phyloP scores from a whole-genome alignment of 78 protist species.

The Chrysochromulina parva region DNA sequence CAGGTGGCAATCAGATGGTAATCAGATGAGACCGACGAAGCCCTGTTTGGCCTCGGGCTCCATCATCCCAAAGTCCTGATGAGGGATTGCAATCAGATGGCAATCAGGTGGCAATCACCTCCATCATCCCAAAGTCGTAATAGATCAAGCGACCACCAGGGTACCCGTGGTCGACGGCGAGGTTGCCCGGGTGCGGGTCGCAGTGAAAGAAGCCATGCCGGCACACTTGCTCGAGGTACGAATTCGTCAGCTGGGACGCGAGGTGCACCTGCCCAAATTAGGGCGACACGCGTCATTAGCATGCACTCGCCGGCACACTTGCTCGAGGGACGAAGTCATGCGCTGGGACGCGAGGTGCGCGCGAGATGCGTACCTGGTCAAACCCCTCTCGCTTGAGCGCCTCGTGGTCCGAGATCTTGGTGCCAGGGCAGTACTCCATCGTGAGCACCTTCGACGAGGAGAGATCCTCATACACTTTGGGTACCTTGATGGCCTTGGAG shows the following conservation, averaged over 20 bases:
- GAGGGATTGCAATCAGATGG: too few species aligned
- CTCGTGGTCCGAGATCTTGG: background rate
- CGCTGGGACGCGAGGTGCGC: background rate
- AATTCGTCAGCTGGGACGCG: background rate
- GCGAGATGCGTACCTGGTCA: background rate
- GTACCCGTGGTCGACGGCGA: constrained; percentile 14
- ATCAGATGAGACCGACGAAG: too few species aligned
- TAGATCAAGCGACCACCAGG: constrained; percentile 11
- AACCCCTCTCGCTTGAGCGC: background rate
- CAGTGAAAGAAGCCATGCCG: constrained; percentile 25
- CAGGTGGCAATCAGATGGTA: too few species aligned
- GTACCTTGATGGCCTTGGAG: background rate
- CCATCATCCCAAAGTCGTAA: constrained; percentile 40
- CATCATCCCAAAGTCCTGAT: too few species aligned
- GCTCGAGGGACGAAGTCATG: background rate
- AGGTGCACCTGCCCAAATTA: too few species aligned
- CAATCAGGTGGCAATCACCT: background rate
- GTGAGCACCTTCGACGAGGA: background rate
- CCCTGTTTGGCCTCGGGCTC: too few species aligned
- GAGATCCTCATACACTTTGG: background rate
- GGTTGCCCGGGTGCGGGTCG: constrained; percentile 47
- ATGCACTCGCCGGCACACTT: background rate
- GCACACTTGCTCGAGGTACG: background rate
- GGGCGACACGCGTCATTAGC: too few species aligned
- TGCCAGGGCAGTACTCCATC: constrained; percentile 1